Evolutionary conservation across 2,329 filamentous ascomycete species (phyloP).

Genomic region (Chrysosporium keratinophilum): DNA sequence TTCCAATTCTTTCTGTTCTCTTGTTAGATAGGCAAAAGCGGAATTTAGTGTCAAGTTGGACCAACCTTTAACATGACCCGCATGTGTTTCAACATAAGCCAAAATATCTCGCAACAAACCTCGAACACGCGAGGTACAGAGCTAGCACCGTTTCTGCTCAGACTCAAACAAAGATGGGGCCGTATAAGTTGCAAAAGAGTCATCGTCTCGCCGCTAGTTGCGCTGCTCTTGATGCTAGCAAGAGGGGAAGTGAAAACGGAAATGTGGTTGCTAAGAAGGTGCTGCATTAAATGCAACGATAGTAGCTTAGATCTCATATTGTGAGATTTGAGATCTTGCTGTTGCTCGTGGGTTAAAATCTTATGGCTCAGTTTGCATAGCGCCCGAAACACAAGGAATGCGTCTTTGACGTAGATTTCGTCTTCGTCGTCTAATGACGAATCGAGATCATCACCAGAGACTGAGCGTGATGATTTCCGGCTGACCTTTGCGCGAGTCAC

Average conservation of each 20-base stretch:
- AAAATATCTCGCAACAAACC: slow-evolving; percentile 94
- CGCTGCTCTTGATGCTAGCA: slow-evolving; percentile 85
- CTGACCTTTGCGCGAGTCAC: slow-evolving; percentile 49
- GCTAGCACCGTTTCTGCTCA: slow-evolving; percentile 90
- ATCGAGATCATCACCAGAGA: slow-evolving; percentile 33
- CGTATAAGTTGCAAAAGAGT: slow-evolving; percentile 91
- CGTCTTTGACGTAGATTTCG: slow-evolving; percentile 93
- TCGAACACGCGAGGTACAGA: slow-evolving; percentile 88
- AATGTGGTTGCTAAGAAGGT: slow-evolving; percentile 88
- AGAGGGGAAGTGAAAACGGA: slow-evolving; percentile 81
- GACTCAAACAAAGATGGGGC: slow-evolving; percentile 88
- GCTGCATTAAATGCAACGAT: slow-evolving; percentile 90
- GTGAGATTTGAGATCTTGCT: slow-evolving; percentile 84
- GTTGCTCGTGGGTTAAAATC: slow-evolving; percentile 73
- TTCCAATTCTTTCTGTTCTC: slow-evolving; percentile 75
- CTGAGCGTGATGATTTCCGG: slow-evolving; percentile 37
- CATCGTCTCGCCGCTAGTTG: slow-evolving; percentile 69
- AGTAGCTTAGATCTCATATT: slow-evolving; percentile 96
- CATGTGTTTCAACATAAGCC: slow-evolving; percentile 91
- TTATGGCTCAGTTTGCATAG: slow-evolving; percentile 98
- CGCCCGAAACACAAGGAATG: slow-evolving; percentile 91
- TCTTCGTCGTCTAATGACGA: slow-evolving; percentile 57
- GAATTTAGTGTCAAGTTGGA: slow-evolving; percentile 13
- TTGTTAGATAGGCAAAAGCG: slow-evolving; percentile 15
- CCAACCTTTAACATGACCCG: slow-evolving; percentile 80